Conservation (phyloP, 768 basidiomycete genomes). For the Rhizopogon vinicolor region DNA sequence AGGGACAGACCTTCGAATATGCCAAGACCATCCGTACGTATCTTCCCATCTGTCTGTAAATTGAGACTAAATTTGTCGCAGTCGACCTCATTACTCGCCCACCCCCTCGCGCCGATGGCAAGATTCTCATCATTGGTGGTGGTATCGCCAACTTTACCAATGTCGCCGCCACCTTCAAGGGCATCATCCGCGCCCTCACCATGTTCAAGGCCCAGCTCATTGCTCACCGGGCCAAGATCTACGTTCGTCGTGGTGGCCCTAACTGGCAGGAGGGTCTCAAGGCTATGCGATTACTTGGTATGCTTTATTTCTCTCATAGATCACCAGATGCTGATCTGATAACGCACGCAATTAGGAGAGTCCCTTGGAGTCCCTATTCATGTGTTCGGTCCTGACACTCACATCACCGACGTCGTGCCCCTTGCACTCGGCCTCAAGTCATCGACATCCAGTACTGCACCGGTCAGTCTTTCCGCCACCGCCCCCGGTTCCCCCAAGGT, state of each 20-base stretch:
- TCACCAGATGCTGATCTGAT: background rate
- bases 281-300: constrained; percentile 92
- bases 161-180: constrained; percentile 99
- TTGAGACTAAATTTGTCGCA: constrained; percentile 18
- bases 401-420: constrained; percentile 98
- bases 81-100: constrained; percentile 96
- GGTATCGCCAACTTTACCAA: constrained; percentile 99
- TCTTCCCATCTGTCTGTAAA: background rate
- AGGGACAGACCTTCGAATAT: constrained; percentile 99
- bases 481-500: constrained; percentile 40
- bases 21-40: constrained; percentile 92
- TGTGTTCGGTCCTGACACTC: constrained; percentile 96
- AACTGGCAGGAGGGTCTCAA: constrained; percentile 99
- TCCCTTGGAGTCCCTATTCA: constrained; percentile 95
- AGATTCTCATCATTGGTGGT: constrained; percentile 99
- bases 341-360: constrained; percentile 44
- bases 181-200: constrained; percentile 96
- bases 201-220: constrained; percentile 86
- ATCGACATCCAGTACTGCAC: constrained; percentile 17
- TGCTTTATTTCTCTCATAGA: background rate
- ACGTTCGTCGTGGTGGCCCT: constrained; percentile 95
- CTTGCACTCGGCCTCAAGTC: constrained; percentile 83
- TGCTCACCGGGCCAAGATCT: constrained; percentile 78
- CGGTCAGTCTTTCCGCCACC: constrained; percentile 38
- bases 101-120: constrained; percentile 77